phyloP scores from a whole-genome alignment of 2,329 filamentous ascomycete genomes.

The Aphanocladium album region DNA sequence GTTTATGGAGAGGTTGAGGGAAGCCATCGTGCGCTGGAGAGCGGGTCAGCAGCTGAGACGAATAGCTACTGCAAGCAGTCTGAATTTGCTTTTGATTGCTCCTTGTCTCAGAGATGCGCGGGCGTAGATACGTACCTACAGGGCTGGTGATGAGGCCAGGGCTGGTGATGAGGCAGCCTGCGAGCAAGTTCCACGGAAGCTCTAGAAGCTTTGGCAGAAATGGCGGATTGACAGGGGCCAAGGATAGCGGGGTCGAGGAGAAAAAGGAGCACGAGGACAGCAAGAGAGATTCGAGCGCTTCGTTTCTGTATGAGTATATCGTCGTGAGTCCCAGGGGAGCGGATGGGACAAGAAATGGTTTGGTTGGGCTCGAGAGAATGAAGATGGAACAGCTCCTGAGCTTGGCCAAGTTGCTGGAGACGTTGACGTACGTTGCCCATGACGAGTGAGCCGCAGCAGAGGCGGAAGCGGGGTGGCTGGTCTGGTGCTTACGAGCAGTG shows the following conservation, averaged over 20 bases:
- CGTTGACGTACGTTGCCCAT: conserved; percentile 11
- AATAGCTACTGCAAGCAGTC: neutral
- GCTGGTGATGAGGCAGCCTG: conserved; percentile 10
- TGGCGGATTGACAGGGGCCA: conserved; percentile 1
- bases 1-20: conserved; percentile 73
- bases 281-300: neutral
- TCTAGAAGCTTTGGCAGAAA: conserved; percentile 10
- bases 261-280: neutral
- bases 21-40: conserved; percentile 56
- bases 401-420: conserved; percentile 6
- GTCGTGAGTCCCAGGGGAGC: neutral
- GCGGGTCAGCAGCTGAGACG: conserved; percentile 16
- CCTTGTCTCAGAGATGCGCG: neutral
- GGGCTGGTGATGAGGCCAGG: no score
- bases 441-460: conserved; percentile 10
- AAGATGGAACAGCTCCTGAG: conserved; percentile 10
- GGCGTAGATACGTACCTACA: conserved; percentile 1
- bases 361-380: conserved; percentile 1
- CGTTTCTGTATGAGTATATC: neutral
- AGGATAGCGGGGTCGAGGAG: neutral
- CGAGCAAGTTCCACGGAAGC: conserved; percentile 9
- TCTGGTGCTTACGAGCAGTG: conserved; percentile 4
- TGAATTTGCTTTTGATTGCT: neutral
- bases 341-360: neutral
- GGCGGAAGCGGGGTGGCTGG: conserved; percentile 10